A percentile compares a stretch with the other conserved stretches of the same genome.
These are phyloP conservation scores for Herpetomonas muscarum DNA, from an alignment of 208 protist genomes.

Conservation along the genomic window DNA sequence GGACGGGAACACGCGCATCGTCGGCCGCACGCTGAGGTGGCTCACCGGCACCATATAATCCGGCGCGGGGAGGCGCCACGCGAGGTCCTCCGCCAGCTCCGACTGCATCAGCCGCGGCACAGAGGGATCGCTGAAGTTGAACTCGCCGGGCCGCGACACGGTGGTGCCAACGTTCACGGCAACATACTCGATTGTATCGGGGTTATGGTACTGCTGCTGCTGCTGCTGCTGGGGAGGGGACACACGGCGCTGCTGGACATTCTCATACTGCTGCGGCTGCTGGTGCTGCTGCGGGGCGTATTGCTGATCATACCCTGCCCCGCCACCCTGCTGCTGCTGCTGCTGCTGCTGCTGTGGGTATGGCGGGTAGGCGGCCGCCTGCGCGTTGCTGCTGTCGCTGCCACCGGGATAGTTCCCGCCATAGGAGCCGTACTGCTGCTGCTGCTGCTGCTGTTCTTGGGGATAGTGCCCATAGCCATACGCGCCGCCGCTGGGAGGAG, in stretches of 20 bases:
- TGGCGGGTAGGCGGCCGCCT: slow-evolving; percentile 2
- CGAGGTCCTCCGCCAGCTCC: slow-evolving; percentile 60
- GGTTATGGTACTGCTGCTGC: slow-evolving; percentile 15
- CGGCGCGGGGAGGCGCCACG: slow-evolving; percentile 20
- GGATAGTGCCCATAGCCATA: no score
- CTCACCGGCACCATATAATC: slow-evolving; percentile 44
- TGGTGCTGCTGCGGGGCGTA: slow-evolving; percentile 7
- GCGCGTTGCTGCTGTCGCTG: neutral
- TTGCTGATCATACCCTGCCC: neutral
- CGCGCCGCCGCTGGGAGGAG: no score
- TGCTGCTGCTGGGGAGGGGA: slow-evolving; percentile 7
- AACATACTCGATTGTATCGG: slow-evolving; percentile 18
- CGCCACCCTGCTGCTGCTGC: slow-evolving; percentile 6
- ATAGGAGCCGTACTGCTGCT: no score
- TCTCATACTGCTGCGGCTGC: slow-evolving; percentile 15
- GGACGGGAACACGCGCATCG: slow-evolving; percentile 52
- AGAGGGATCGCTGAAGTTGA: slow-evolving; percentile 53
- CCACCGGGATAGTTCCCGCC: no score
- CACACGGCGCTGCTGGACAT: neutral
- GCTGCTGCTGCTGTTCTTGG: no score
- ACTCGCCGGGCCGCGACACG: slow-evolving; percentile 15
- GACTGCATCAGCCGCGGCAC: slow-evolving; percentile 67
- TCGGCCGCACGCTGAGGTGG: slow-evolving; percentile 55
- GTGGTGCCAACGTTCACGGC: slow-evolving; percentile 12
- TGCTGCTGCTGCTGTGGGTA: slow-evolving; percentile 2